Conservation (phyloP, 805 yeast species). For the Limtongia smithiae region DNA sequence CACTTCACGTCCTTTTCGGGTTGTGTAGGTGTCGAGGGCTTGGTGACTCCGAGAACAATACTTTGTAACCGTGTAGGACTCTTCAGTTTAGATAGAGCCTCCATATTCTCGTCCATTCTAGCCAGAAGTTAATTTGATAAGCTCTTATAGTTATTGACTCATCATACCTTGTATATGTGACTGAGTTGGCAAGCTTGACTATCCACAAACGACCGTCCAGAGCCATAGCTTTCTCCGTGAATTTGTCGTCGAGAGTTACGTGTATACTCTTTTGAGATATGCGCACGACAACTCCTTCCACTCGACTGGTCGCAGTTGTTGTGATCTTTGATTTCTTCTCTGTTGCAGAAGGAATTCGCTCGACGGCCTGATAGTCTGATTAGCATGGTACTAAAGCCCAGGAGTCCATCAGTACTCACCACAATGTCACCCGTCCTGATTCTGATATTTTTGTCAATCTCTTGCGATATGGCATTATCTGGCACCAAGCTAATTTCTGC, state of each 20-base stretch:
- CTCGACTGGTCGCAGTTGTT: conserved; percentile 16
- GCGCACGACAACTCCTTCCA: conserved; percentile 67
- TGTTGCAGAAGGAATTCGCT: conserved; percentile 17
- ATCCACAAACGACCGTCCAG: conserved; percentile 59
- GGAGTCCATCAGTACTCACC: too few species aligned
- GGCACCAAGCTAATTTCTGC: conserved; percentile 57
- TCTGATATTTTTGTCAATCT: conserved; percentile 32
- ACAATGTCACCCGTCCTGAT: conserved; percentile 29
- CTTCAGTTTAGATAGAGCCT: conserved; percentile 46
- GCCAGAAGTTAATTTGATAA: not conserved
- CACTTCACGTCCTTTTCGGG: conserved; percentile 33
- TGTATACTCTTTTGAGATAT: conserved; percentile 48
- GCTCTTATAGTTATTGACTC: not conserved
- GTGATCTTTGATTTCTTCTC: conserved; percentile 12
- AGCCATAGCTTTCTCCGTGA: conserved; percentile 49
- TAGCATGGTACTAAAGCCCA: too few species aligned
- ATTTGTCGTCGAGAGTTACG: conserved; percentile 59
- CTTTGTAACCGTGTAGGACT: conserved; percentile 42
- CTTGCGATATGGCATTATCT: conserved; percentile 47
- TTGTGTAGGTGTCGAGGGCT: conserved; percentile 30
- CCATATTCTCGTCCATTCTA: conserved; percentile 65
- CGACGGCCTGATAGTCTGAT: conserved; percentile 7
- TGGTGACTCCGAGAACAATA: conserved; percentile 47
- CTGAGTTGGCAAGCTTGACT: conserved; percentile 50
- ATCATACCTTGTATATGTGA: conserved; percentile 39